phyloP scores from a whole-genome alignment of 768 basidiomycete genomes.

The Mycena epipterygia region DNA sequence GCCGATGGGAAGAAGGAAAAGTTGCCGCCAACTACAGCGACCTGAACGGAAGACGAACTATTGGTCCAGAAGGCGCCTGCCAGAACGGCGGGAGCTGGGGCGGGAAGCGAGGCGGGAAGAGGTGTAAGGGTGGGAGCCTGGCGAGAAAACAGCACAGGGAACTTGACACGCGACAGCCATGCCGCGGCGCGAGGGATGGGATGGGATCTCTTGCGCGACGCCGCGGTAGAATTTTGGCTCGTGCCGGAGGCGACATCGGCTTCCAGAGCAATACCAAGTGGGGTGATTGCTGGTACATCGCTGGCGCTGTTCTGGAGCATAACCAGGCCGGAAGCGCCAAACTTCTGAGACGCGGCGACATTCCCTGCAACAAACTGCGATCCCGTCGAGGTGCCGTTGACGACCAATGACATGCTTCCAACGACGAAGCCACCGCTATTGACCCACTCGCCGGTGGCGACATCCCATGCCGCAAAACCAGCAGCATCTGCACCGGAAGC shows the following conservation, averaged over 20 bases:
- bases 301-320: constrained; percentile 76
- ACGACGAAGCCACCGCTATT: constrained; percentile 81
- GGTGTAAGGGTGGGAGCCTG: constrained; percentile 64
- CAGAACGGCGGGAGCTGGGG: constrained; percentile 84
- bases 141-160: constrained; percentile 62
- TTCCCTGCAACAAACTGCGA: constrained; percentile 81
- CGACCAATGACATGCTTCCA: constrained; percentile 78
- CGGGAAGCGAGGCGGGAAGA: constrained; percentile 68
- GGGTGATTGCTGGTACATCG: constrained; percentile 70
- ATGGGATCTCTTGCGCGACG: constrained; percentile 55
- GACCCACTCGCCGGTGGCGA: constrained; percentile 71
- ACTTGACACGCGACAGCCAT: constrained; percentile 65
- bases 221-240: constrained; percentile 46
- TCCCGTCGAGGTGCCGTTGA: constrained; percentile 69
- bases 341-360: constrained; percentile 66
- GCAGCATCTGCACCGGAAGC: constrained; percentile 54
- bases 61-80: constrained; percentile 94
- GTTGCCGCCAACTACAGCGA: constrained; percentile 91
- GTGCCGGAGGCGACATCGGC: constrained; percentile 45
- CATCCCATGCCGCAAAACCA: constrained; percentile 86
- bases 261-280: constrained; percentile 72
- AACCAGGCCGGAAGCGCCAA: constrained; percentile 86
- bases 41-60: constrained; percentile 68
- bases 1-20: constrained; percentile 72
- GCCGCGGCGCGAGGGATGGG: constrained; percentile 48